Base-by-base conservation (phyloP, 2,329 filamentous ascomycete species). In the Xylaria sp. region DNA sequence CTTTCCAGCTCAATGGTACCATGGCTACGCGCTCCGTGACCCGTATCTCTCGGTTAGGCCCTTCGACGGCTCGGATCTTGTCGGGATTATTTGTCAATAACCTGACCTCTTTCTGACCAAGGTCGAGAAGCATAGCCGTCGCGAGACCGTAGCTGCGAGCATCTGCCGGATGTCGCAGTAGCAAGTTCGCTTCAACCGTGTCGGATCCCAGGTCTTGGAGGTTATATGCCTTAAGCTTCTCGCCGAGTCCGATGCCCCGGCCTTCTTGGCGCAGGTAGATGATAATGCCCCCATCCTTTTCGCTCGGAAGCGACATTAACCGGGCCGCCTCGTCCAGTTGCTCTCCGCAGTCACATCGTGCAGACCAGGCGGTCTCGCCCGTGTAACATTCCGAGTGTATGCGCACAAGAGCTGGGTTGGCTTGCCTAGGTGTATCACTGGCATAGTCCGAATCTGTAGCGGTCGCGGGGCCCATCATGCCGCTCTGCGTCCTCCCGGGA, bases 351-450 rank as follows among this genome's bases (percentile, higher is more conserved):
- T 99, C 96, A 83, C 96, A 99, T 34, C 96, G 90, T 44, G 96
- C 95, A 8, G 94, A 98, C 96, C 96, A 98, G 0, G 97, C 96
- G 0, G 96, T 99, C 84, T 99, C 96, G 68, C 96, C 96, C 0
- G 96, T 99, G 81, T 99, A 99, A 83, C 96, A 99, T 81, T 99
- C 96, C 2, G 93, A 97, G 81, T 99, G 96, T 78, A 99, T 99
- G 66, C 96, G 89, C 56, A 99, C 95, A 48, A 99, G 84, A 0
- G 96, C 93, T 0, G 91, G 81, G 3, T 77, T 77, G 18, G 41
- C 62, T 4, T 72, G 65, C 28, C 51, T 62, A 2, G 66, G 18
- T 6, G 63, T 37, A 4, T 72, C 73, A 48, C 64, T 60, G 71
- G 67, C 51, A 1, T 44, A 13, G 7, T 61, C 56, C 5, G 55